Evolutionary conservation across 352 stramenopile genomes (phyloP), one percentile per base, ranked within the genome.

Genomic region (Plasmopara halstedii): DNA sequence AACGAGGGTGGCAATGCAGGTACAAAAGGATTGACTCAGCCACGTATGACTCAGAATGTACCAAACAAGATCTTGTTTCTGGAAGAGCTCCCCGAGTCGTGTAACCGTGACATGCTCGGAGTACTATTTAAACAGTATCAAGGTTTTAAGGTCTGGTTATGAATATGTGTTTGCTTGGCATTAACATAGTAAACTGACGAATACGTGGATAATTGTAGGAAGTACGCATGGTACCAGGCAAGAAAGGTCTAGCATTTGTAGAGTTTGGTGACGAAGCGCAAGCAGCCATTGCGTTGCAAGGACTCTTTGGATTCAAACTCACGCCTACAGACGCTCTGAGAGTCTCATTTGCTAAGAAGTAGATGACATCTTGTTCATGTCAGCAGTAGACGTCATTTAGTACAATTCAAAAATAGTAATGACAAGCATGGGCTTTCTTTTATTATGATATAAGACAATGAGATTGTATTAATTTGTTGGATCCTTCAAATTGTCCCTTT

Each of bases 51-150:
- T 17, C 72, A 88, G 58, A 75, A 73, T 36, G 42, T 89, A 26
- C 85, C 83, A 20, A 85, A 95, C 71, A 95, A 96, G 60, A 96
- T 97, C 43, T 52, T 99, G 41, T 97, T 98, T 58, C 72, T 96
- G 26, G 73, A 95, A 61, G 73, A 91, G 39, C 69, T 99, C 23
- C 94, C 95, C 18, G 66, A 87, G 20, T 95, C 96, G 43, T 98
- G 92, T 64, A 99, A 94, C 69, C 67, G 97, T 70, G 84, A 97
- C 57, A 98, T 98, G 88, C 73, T 99, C 34, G 77, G 64, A 38
- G 94, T 97, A 62, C 73, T 99, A 31, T 99, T 99, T 73, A 94
- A 96, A 65, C 92, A 97, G 73, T 98, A 98, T 70, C 68, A 90
- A 34, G 96, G 96, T 17, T 98, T 97, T 56, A 90, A 96, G 71